Base-by-base conservation (phyloP, 306 rosid genomes). In the Begonia masoniana region DNA sequence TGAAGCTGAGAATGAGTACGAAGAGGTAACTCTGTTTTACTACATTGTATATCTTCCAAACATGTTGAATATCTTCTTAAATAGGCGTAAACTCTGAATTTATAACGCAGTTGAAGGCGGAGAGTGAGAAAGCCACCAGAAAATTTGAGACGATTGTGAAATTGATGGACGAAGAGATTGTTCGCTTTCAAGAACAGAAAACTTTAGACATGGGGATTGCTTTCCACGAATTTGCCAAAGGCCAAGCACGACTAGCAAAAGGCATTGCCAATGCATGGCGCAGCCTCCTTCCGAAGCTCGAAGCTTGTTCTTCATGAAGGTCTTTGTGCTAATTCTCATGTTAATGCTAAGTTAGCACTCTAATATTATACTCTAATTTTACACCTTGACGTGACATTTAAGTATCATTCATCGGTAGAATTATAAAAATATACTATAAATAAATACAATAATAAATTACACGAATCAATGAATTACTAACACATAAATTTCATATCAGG, bases 141-240 rank as follows among this genome's bases (percentile, higher is more conserved):
- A 75, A 78, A 72, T 92, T 86, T 62, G 95, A 79, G 63, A 71
- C 80, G 7, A 87, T 92, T 51, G 93, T 83, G 60, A 70, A 69
- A 59, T 46, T 82, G 63, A 92, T 92, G 96, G 79, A 72, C 15
- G 95, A 83, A 72, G 99, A 92, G 78, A 81, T 78, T 11, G 80
- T 73, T 51, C 88, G 77, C 47, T 92, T 92, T 69, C 99, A 86
- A 68, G 96, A 86, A 57, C 93, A 87, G 78, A 92, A 92, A 66
- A 92, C 99, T 54, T 56, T 57, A 49, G 99, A 92, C 51, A 68
- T 92, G 87, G 99, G 96, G 41, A 67, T 83, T 39, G 93, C 95
- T 62, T 92, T 92, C 69, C 95, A 92, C n/a, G 95, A 87, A 74
- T 92, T 92, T 56, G 99, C 99, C 26, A 83, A 76, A 71, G 99